Base-by-base conservation (phyloP, 257 asterid species). In the Vinca minor region DNA sequence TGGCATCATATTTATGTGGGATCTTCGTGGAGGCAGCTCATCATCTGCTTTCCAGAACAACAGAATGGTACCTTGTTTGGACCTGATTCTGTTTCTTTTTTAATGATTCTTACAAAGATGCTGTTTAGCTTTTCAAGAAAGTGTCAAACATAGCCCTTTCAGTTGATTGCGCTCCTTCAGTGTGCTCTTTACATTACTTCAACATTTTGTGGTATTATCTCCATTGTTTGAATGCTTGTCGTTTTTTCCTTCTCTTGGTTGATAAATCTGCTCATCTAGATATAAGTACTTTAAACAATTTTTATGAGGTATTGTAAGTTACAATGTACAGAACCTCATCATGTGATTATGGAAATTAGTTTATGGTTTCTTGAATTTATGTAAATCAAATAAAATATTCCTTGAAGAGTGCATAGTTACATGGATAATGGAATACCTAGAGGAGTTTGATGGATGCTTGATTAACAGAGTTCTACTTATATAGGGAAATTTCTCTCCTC, bases 21-120 rank as follows among this genome's bases (percentile, higher is more conserved):
- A 92, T 77, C 79, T 89, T 44, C 95, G 97, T 52, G 98, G 98
- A 67, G 96, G 96, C 75, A 84, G 82, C 73, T 77, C 87, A 54
- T 59, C 81, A 39, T 65, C 83, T 59, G 82, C 94, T 77, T 89
- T 92, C 62, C 79, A 84, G 72, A 85, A 81, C 76, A 80, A 78
- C 73, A 87, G 76, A 69, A 86, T 75, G 96, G 95, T 92, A 78
- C 34, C 36, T 32, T 25, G 69, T 47, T 65, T 77, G 17, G 31
- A 18, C 64, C 62, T 23, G 45, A 20, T 25, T 65, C 44, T 1
- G 2, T 46, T 12, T 28, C 59, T 64, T 58, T 4, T 58, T 58
- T 50, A 13, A 23, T 17, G 17, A 20, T 20, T 62, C 29, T 61
- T 42, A 5, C 20, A n/a, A 3, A 52, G 59, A 32, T 14, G n/a